Evolutionary conservation across 768 basidiomycete species (phyloP).

Genomic region (Psilocybe tampanensis): DNA sequence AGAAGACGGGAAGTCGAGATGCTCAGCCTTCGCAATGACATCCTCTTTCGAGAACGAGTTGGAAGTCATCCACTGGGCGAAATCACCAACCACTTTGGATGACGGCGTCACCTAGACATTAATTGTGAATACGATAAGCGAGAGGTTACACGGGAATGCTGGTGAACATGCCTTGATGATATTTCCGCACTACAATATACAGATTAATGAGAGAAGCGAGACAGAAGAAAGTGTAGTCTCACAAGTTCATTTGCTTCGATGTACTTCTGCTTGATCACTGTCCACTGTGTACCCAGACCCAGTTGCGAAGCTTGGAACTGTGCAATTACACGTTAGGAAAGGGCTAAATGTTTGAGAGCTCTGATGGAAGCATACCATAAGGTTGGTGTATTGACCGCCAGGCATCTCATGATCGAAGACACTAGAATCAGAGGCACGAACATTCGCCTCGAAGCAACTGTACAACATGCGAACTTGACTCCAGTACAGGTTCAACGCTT

Average conservation of each 20-base stretch:
- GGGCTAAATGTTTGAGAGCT: slow-evolving; percentile 11
- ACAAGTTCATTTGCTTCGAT: slow-evolving; percentile 97
- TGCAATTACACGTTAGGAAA: slow-evolving; percentile 19
- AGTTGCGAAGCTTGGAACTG: slow-evolving; percentile 99
- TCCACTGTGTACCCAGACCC: slow-evolving; percentile 96
- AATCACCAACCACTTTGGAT: slow-evolving; percentile 98
- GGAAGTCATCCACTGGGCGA: slow-evolving; percentile 99
- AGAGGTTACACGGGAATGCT: background rate
- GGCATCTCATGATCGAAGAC: slow-evolving; percentile 99
- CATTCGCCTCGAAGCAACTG: slow-evolving; percentile 97
- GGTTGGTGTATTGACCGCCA: slow-evolving; percentile 92
- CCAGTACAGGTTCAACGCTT: slow-evolving; percentile 98
- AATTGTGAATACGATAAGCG: background rate
- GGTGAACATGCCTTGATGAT: slow-evolving; percentile 75
- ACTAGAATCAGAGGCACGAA: slow-evolving; percentile 94
- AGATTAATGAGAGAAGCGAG: slow-evolving; percentile 3
- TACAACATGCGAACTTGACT: slow-evolving; percentile 95
- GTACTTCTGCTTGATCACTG: slow-evolving; percentile 97
- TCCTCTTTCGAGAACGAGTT: slow-evolving; percentile 88
- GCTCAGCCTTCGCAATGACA: slow-evolving; percentile 82
- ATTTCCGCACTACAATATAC: slow-evolving; percentile 78
- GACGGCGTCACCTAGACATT: slow-evolving; percentile 84
- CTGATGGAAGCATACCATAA: slow-evolving; percentile 75
- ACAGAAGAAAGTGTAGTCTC: slow-evolving; percentile 14
- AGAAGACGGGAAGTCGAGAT: slow-evolving; percentile 96